Evolutionary conservation across 2,329 filamentous ascomycete genomes (phyloP).

Genomic region (Boeremia lycopersici): DNA sequence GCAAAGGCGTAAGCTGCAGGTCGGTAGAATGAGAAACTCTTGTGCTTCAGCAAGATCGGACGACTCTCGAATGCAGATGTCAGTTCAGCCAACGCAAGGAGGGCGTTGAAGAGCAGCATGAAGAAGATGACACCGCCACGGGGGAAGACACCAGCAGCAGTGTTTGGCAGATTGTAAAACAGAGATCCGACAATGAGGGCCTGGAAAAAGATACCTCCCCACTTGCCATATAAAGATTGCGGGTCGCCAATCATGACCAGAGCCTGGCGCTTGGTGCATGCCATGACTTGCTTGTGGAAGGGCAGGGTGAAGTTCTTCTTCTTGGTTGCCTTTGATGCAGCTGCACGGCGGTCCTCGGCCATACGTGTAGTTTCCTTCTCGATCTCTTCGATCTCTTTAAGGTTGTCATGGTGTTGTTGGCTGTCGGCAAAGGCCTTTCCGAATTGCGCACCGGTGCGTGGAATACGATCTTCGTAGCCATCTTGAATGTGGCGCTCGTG

Average conservation of each 20-base stretch:
- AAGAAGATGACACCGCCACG: slow-evolving; percentile 68
- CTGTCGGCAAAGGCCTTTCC: slow-evolving; percentile 51
- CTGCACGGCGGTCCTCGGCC: slow-evolving; percentile 39
- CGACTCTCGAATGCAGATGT: slow-evolving; percentile 66
- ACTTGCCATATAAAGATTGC: slow-evolving; percentile 53
- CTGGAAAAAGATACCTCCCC: slow-evolving; percentile 53
- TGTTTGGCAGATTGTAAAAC: slow-evolving; percentile 61
- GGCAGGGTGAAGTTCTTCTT: slow-evolving; percentile 51
- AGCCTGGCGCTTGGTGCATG: slow-evolving; percentile 51
- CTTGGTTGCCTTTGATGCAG: slow-evolving; percentile 45
- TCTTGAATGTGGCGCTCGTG: slow-evolving; percentile 62
- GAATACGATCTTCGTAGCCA: slow-evolving; percentile 64
- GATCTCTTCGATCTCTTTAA: slow-evolving; percentile 50
- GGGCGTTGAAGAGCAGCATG: slow-evolving; percentile 66
- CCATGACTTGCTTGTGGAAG: slow-evolving; percentile 49
- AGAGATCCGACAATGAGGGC: slow-evolving; percentile 51
- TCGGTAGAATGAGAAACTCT: slow-evolving; percentile 71
- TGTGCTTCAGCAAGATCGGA: slow-evolving; percentile 72
- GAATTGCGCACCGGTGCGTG: slow-evolving; percentile 62
- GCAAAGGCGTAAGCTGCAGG: slow-evolving; percentile 65
- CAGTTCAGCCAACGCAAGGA: slow-evolving; percentile 66
- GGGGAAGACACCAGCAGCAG: slow-evolving; percentile 62
- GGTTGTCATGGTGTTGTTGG: slow-evolving; percentile 45
- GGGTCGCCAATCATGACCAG: slow-evolving; percentile 61
- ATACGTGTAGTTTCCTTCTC: slow-evolving; percentile 41